Base-by-base conservation (phyloP, 176 grass and related monocot species). In the Ensete ventricosum region DNA sequence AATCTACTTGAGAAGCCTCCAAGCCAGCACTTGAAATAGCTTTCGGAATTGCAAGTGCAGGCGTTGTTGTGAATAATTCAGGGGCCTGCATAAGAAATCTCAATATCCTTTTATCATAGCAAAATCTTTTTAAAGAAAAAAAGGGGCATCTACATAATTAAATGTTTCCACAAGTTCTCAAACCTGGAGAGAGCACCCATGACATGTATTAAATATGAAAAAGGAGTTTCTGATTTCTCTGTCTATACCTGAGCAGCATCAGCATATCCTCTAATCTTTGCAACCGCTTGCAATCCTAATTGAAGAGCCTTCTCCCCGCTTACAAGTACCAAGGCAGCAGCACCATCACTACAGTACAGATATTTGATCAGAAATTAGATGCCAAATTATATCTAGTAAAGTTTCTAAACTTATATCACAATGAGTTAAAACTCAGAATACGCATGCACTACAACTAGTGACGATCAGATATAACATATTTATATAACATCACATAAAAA, bases 1-100 rank as follows among this genome's bases (percentile, higher is more conserved):
- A 93, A 83, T 97, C 83, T 58, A 97, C 86, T 79, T 97, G 82
- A 10, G 94, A 90, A 80, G 82, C 77, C 75, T 90, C 84, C 71
- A 97, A 89, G 55, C 84, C 80, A 1, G 94, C 80, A 85, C 83
- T 87, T 71, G 88, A 88, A 89, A 97, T 80, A 60, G 94, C 90
- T 85, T 97, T 97, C 27, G 94, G 94, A 80, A 97, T 97, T 72
- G 94, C 88, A 74, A 97, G 94, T 72, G 94, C 88, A 9, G 94
- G 94, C 51, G 94, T 26, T 24, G 90, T 97, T 25, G 94, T 85
- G 77, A 97, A 97, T 81, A 93, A 78, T 75, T 97, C 94, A 73
- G 94, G 88, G 50, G 90, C 94, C 94, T 97, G 86, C 62, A 83
- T n/a, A 69, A 77, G 48, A 14, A 73, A 72, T 54, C 48, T 62